These are phyloP conservation scores for Purshia tridentata DNA, from an alignment of 306 rosid genomes.

Conservation along the genomic window DNA sequence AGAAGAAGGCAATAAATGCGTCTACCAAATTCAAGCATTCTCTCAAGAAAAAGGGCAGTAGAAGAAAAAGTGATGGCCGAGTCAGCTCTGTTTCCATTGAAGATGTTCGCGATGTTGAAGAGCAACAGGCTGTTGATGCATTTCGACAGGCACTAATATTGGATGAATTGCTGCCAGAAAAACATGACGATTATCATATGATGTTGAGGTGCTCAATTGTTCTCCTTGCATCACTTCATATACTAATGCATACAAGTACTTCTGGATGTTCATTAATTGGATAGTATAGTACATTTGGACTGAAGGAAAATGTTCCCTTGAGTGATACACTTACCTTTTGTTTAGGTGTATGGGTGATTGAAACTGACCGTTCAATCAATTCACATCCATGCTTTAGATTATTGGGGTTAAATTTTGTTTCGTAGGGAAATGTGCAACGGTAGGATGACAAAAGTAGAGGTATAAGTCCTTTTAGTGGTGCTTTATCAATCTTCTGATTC, in stretches of 20 bases:
- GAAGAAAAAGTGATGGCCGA: conserved; percentile 79
- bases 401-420: background rate
- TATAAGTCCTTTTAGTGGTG: background rate
- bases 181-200: conserved; percentile 84
- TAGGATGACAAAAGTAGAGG: background rate
- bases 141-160: conserved; percentile 67
- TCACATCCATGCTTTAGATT: background rate
- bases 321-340: background rate
- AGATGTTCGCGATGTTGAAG: conserved; percentile 88
- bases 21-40: conserved; percentile 89
- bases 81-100: conserved; percentile 97
- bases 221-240: conserved; percentile 5
- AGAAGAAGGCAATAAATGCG: conserved; percentile 93
- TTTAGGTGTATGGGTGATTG: background rate
- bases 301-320: background rate
- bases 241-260: background rate
- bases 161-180: conserved; percentile 82
- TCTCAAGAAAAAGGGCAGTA: conserved; percentile 80
- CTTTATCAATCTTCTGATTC: background rate
- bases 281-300: background rate
- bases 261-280: background rate
- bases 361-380: background rate
- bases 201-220: conserved; percentile 65
- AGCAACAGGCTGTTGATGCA: conserved; percentile 74
- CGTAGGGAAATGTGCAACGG: background rate